Percentiles rank a stretch among this genome's conserved stretches.
Evolutionary conservation across 495 filamentous ascomycete species (phyloP).

Genomic region (Bacidia gigantensis): DNA sequence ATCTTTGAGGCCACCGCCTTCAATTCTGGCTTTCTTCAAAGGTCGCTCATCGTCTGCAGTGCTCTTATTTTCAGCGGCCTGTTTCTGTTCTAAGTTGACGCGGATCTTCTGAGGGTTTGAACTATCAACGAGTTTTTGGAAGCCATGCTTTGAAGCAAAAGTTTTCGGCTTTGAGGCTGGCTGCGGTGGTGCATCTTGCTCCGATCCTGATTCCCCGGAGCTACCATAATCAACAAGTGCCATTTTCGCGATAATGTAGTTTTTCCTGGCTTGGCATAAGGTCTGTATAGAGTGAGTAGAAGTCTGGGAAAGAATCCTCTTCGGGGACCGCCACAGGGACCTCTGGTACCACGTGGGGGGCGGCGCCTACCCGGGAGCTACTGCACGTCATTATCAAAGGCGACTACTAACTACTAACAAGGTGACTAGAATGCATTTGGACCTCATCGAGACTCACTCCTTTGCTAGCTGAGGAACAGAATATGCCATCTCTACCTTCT

Average conservation of each 20-base stretch:
- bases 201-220: conserved; percentile 62
- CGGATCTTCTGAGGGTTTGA: conserved; percentile 70
- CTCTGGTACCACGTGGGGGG: neutral
- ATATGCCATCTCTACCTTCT: too few species aligned
- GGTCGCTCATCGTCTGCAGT: conserved; percentile 45
- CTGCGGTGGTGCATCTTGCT: conserved; percentile 25
- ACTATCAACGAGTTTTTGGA: conserved; percentile 66
- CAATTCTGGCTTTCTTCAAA: conserved; percentile 52
- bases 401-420: neutral
- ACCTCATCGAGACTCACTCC: too few species aligned
- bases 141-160: conserved; percentile 35
- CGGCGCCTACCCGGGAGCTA: neutral
- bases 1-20: conserved; percentile 48
- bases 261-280: too few species aligned
- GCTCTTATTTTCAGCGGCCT: conserved; percentile 26
- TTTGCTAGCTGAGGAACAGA: too few species aligned
- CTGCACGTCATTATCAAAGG: neutral
- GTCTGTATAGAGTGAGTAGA: neutral
- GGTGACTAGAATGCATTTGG: too few species aligned
- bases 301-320: neutral
- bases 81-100: conserved; percentile 47
- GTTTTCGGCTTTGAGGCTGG: conserved; percentile 21
- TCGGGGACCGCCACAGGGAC: too few species aligned
- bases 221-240: conserved; percentile 72
- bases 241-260: too few species aligned